Conservation (phyloP, 164 flowering plant species). For the Aristolochia contorta region DNA sequence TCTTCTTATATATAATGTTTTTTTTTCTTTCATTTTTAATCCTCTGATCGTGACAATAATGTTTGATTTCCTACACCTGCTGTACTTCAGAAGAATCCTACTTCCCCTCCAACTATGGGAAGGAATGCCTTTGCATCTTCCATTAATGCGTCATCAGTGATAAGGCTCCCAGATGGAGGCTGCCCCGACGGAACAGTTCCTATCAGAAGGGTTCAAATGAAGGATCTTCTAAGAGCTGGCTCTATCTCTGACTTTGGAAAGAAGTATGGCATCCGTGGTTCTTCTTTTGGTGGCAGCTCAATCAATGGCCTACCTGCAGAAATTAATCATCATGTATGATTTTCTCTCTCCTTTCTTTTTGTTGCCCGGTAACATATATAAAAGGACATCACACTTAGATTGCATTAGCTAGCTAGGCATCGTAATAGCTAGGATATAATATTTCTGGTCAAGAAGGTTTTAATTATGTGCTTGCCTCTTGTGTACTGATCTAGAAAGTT, state of each 20-base stretch:
- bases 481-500: no score
- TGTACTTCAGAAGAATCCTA: neutral
- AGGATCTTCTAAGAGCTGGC: conserved; percentile 1
- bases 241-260: neutral
- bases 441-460: no score
- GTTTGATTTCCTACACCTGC: neutral
- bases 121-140: neutral
- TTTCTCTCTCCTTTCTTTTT: neutral
- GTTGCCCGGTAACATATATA: no score
- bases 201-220: conserved; percentile 1
- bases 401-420: no score
- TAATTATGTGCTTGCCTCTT: no score
- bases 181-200: conserved; percentile 6
- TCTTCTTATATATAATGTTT: neutral
- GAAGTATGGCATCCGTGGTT: neutral
- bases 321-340: neutral
- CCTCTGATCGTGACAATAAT: neutral
- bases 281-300: neutral
- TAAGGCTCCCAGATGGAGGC: conserved; percentile 3
- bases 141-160: neutral
- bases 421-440: no score
- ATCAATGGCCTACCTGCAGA: neutral
- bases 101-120: neutral
- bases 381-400: no score
- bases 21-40: neutral